Base-by-base conservation (phyloP, 139 green algal species). In the Desmodesmus armatus region DNA sequence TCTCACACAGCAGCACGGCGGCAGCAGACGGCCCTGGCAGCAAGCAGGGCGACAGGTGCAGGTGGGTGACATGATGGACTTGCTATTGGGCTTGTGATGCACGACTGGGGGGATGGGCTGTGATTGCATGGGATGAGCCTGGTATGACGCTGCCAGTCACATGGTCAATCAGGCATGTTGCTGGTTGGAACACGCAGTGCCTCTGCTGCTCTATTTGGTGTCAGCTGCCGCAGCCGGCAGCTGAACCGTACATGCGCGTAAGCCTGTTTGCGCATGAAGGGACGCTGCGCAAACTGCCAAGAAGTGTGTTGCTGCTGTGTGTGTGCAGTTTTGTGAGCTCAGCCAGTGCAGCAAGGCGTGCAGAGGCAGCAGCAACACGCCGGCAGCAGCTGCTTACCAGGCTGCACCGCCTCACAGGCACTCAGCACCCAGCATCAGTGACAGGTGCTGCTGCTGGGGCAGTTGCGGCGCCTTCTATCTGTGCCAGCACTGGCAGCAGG, bases 1-100 rank as follows among this genome's bases (percentile, higher is more conserved):
- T 83, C 3, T 40, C n/a, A n/a, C n/a, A n/a, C 77, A 29, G 77
- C 77, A 83, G 58, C 77, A 83, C n/a, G n/a, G 29, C 40, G 15
- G 33, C 67, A 53, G 67, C 67, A 53, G 39, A 33, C 29, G 67
- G 27, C 11, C 39, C 63, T 71, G 63, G 63, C 63, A 58, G 70
- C 41, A 55, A 51, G 41, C 25, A 58, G 71, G 71, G 39, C 2
- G 71, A 78, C 39, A 78, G 17, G 41, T 27, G 19, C 39, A 78
- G 71, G 71, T 78, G 71, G 3, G 37, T 53, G 69, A 71, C 5
- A 37, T 75, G 66, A 31, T 35, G 62, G 62, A 55, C n/a, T n/a
- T n/a, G n/a, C n/a, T n/a, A n/a, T n/a, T n/a, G n/a, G n/a, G n/a
- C n/a, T n/a, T n/a, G n/a, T n/a, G n/a, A n/a, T n/a, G n/a, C n/a